Evolutionary conservation across 371 early-diverging fungal species (phyloP), one percentile per base, ranked within the genome.

Genomic region (Rhizopus sp.): DNA sequence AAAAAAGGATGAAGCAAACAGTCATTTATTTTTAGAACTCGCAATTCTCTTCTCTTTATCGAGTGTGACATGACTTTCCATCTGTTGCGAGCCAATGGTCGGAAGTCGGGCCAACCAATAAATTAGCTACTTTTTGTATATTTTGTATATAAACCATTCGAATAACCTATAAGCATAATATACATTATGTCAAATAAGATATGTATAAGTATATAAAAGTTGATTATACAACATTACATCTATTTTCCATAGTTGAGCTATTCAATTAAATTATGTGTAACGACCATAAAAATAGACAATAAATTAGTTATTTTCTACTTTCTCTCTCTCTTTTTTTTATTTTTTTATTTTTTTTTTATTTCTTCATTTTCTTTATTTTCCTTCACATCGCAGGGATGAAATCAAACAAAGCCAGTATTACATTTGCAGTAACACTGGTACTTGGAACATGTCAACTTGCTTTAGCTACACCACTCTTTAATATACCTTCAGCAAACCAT

Each of bases 371-470:
- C 15, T 13, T 15, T 42, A 10, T 13, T 42, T 8, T 42, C 15
- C 46, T 29, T 29, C 30, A 29, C 46, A 46, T 46, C 29, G 17
- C 15, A 46, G 29, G 65, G 59, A 51, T 73, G 49, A 44, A 61
- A 47, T 62, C 63, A 30, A 61, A 42, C 40, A 62, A 70, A 50
- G 68, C 71, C 46, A 65, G 63, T 49, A 52, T 77, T 37, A 62
- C 76, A n/a, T 51, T 65, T 31, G 56, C 64, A 23, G 77, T 74
- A 15, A 51, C 65, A 12, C 55, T 77, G 40, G 39, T 73, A 37
- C 64, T 77, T 40, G 69, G 71, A 59, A 41, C 47, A 35, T 69
- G 77, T 53, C 69, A 54, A 3, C 73, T 77, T 58, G 77, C 73
- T 37, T 44, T 59, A 17, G 77, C 77, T 45, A 71, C 64, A 38